Base-by-base conservation (phyloP, 768 basidiomycete species). In the Lanmaoa pseudosensibilis region DNA sequence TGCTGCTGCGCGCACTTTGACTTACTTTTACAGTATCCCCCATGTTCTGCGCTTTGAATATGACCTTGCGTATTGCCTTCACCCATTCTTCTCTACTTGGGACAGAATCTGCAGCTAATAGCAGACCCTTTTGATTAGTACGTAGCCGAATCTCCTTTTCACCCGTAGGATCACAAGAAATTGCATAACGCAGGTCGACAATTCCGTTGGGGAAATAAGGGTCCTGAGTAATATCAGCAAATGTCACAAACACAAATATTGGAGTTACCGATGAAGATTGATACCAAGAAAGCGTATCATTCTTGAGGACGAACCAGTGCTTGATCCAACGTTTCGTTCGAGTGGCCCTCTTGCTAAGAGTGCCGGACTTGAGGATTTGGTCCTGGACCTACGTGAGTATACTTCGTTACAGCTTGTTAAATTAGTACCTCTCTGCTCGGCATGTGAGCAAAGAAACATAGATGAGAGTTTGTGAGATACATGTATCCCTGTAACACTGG, bases 121-220 rank as follows among this genome's bases (percentile, higher is more conserved):
- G 69, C 48, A 94, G 78, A 15, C 76, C 81, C 74, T 88, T 89
- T 69, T 92, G 87, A 65, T 89, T 89, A 8, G 94, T 95, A 33
- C 90, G 78, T 21, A 98, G 71, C 45, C 89, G 88, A 67, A 98
- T 87, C 43, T 86, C 90, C 64, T 80, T 88, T 63, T 94, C 89
- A 15, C 84, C 82, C 4, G 79, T 73, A 1, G 91, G 77, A 52
- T 98, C 95, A 69, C 96, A 97, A 23, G 89, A 83, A 44, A 92
- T 88, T 8, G 90, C 90, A 72, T 98, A 98, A 57, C 94, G 90
- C 33, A 99, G 75, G 65, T 97, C 94, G n/a, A 95, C 81, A 54
- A 98, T 94, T 25, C 94, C 97, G 62, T 94, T 91, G 12, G 95
- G 92, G 71, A 99, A 99, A 73, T 99, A 99, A 2, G 95, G 96